Conservation (phyloP, 331 rosid genomes). For the Acacia pycnantha region DNA sequence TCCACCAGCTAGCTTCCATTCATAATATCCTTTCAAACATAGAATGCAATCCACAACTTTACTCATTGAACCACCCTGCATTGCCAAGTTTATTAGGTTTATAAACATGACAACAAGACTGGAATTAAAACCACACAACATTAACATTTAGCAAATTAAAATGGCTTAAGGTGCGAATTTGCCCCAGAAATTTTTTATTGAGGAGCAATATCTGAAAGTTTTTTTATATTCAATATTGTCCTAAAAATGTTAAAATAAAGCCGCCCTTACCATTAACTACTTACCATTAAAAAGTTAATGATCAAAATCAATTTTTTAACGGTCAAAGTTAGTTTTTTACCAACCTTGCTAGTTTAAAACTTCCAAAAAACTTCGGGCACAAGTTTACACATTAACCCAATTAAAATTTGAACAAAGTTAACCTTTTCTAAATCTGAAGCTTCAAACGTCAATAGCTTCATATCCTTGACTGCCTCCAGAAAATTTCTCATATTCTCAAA, state of each 20-base stretch:
- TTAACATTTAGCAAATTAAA: neutral
- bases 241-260: no score
- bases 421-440: slow-evolving; percentile 98
- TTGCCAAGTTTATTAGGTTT: slow-evolving; percentile 29
- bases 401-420: neutral
- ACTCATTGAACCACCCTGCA: slow-evolving; percentile 88
- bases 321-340: no score
- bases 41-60: slow-evolving; percentile 98
- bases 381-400: neutral
- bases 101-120: neutral
- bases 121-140: neutral
- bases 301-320: no score
- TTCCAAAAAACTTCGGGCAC: no score
- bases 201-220: no score
- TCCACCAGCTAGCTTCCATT: slow-evolving; percentile 93
- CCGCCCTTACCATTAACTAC: no score
- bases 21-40: slow-evolving; percentile 88
- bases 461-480: slow-evolving; percentile 84
- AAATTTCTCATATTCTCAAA: slow-evolving; percentile 97
- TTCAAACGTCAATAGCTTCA: slow-evolving; percentile 92
- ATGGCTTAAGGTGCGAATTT: no score
- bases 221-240: no score
- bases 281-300: no score
- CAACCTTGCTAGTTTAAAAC: no score
- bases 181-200: no score